Evolutionary conservation across 805 yeast genomes (phyloP).

Genomic region (Wickerhamiella vanderwaltii): DNA sequence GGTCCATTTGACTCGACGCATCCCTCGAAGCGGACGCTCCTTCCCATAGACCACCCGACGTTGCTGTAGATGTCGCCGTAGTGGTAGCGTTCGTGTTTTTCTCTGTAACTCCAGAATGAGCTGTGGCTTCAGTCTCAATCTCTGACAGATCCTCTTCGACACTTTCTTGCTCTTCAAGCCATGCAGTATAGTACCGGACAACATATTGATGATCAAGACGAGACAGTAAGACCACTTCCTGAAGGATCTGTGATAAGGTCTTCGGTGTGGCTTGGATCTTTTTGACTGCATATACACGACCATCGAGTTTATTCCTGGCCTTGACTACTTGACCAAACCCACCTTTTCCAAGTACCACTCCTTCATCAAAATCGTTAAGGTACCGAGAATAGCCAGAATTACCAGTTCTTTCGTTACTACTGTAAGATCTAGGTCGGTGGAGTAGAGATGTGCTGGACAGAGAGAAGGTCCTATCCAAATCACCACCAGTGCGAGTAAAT

Average conservation of each 20-base stretch:
- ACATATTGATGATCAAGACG: slow-evolving; percentile 90
- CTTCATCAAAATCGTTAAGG: slow-evolving; percentile 88
- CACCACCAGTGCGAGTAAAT: slow-evolving; percentile 42
- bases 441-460: neutral
- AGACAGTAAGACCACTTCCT: slow-evolving; percentile 86
- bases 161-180: slow-evolving; percentile 66
- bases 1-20: neutral
- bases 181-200: slow-evolving; percentile 91
- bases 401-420: slow-evolving; percentile 9
- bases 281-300: slow-evolving; percentile 88
- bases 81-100: neutral
- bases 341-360: slow-evolving; percentile 81
- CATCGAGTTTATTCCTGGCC: slow-evolving; percentile 85
- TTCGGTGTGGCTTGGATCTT: slow-evolving; percentile 54
- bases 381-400: slow-evolving; percentile 48
- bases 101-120: neutral
- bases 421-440: slow-evolving; percentile 13
- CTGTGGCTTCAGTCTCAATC: neutral
- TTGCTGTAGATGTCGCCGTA: neutral
- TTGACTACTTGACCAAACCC: slow-evolving; percentile 99
- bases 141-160: neutral
- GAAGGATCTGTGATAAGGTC: slow-evolving; percentile 57
- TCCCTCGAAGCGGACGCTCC: no score
- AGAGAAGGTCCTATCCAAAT: neutral
- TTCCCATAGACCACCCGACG: neutral